Conservation (phyloP, 495 filamentous ascomycete species). For the Lichenothelia convexa region DNA sequence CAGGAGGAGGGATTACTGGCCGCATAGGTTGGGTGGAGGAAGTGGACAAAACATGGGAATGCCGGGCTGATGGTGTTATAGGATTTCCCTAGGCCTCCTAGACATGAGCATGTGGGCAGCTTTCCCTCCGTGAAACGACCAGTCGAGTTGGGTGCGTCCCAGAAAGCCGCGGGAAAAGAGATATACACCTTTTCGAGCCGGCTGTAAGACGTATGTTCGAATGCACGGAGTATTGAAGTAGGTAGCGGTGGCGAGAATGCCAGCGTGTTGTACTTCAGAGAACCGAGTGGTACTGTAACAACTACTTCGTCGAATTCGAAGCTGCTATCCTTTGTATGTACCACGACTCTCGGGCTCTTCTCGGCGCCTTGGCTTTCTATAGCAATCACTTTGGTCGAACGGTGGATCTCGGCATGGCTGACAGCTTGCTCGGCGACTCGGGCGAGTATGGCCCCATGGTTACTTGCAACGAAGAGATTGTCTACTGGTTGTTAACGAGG, state of each 20-base stretch:
- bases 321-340: not conserved
- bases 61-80: not conserved
- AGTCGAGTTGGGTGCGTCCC: not conserved
- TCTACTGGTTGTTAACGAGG: not conserved
- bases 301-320: conserved; percentile 7
- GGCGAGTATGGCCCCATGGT: conserved; percentile 4
- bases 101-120: no score
- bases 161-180: conserved; percentile 4
- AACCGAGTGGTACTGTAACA: conserved; percentile 7
- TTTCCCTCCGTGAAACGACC: not conserved
- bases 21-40: not conserved
- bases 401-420: not conserved
- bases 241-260: conserved; percentile 6
- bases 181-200: conserved; percentile 6
- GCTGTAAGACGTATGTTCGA: not conserved
- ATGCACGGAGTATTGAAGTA: no score
- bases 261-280: conserved; percentile 6
- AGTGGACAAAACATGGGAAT: not conserved
- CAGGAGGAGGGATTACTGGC: not conserved
- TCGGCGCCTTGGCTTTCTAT: not conserved
- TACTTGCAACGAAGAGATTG: conserved; percentile 5
- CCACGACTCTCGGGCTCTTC: not conserved
- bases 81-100: no score
- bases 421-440: conserved; percentile 2
- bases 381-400: not conserved